Evolutionary conservation across 176 grass and related monocot species (phyloP).

Genomic region (Elaeis guineensis): DNA sequence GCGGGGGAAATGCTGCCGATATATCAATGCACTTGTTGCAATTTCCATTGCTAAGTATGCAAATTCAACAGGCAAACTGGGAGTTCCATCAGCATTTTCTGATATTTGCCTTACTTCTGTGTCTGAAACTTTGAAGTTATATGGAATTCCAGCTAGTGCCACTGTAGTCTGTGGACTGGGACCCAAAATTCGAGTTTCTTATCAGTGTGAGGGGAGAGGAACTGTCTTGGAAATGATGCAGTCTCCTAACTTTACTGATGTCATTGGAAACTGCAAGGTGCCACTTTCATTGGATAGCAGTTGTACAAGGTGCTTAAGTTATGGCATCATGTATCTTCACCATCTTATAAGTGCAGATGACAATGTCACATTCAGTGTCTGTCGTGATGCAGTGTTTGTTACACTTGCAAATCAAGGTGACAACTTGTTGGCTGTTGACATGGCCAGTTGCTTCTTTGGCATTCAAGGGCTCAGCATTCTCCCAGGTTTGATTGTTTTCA

Average conservation of each 20-base stretch:
- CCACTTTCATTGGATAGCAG: slow-evolving; percentile 71
- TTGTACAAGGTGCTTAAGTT: slow-evolving; percentile 93
- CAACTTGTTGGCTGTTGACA: slow-evolving; percentile 48
- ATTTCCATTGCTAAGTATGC: slow-evolving; percentile 73
- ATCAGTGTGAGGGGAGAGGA: slow-evolving; percentile 65
- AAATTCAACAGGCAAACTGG: slow-evolving; percentile 68
- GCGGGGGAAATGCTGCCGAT: slow-evolving; percentile 66
- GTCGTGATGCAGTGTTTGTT: slow-evolving; percentile 78
- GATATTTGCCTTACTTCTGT: slow-evolving; percentile 65
- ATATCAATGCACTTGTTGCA: slow-evolving; percentile 89
- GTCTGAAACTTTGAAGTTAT: slow-evolving; percentile 55
- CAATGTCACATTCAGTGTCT: slow-evolving; percentile 77
- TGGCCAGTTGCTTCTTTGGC: slow-evolving; percentile 89
- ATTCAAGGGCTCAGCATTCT: slow-evolving; percentile 65
- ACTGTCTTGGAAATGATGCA: slow-evolving; percentile 97
- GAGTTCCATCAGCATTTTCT: slow-evolving; percentile 66
- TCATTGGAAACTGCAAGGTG: slow-evolving; percentile 66
- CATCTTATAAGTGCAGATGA: slow-evolving; percentile 64
- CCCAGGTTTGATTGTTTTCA: slow-evolving; percentile 34
- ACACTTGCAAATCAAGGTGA: slow-evolving; percentile 67
- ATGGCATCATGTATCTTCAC: slow-evolving; percentile 75
- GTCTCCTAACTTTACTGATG: slow-evolving; percentile 70
- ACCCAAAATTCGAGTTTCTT: slow-evolving; percentile 81
- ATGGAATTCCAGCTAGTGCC: slow-evolving; percentile 48
- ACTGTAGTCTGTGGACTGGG: slow-evolving; percentile 60